phyloP scores from a whole-genome alignment of 2,329 filamentous ascomycete species.

The Reticulascus tulasneorum region DNA sequence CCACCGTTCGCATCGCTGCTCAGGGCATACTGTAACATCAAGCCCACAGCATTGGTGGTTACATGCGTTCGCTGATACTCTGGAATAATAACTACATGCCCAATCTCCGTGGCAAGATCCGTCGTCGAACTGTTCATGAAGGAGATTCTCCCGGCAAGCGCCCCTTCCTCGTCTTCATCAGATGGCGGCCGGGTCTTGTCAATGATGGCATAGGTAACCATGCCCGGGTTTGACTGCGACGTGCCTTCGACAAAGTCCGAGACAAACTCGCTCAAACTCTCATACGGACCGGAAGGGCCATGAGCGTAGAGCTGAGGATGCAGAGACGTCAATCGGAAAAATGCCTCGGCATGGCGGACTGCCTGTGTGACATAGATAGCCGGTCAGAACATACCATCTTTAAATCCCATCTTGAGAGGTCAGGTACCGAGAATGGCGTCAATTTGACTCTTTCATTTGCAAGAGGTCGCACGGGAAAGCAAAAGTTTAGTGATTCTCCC shows the following conservation, averaged over 20 bases:
- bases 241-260: slow-evolving; percentile 9
- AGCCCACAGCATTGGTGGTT: slow-evolving; percentile 26
- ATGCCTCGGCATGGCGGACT: slow-evolving; percentile 14
- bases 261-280: slow-evolving; percentile 10
- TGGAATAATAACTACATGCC: slow-evolving; percentile 30
- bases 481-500: slow-evolving; percentile 1
- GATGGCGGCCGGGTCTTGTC: slow-evolving; percentile 22
- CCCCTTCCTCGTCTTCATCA: slow-evolving; percentile 21
- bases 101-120: slow-evolving; percentile 23
- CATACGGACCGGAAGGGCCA: slow-evolving; percentile 15
- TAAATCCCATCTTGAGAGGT: neutral
- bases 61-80: slow-evolving; percentile 30
- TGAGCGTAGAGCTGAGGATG: slow-evolving; percentile 18
- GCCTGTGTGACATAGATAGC: neutral
- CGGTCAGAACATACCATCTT: neutral
- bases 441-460: slow-evolving; percentile 15
- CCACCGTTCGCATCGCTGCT: slow-evolving; percentile 13
- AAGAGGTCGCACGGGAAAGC: slow-evolving; percentile 3
- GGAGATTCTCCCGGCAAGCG: slow-evolving; percentile 22
- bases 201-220: slow-evolving; percentile 20
- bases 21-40: slow-evolving; percentile 26
- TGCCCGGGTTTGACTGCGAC: slow-evolving; percentile 7
- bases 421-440: slow-evolving; percentile 11
- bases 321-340: slow-evolving; percentile 2
- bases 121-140: slow-evolving; percentile 18